Base-by-base conservation (phyloP, 768 basidiomycete species). In the Leccinum incarnatum region DNA sequence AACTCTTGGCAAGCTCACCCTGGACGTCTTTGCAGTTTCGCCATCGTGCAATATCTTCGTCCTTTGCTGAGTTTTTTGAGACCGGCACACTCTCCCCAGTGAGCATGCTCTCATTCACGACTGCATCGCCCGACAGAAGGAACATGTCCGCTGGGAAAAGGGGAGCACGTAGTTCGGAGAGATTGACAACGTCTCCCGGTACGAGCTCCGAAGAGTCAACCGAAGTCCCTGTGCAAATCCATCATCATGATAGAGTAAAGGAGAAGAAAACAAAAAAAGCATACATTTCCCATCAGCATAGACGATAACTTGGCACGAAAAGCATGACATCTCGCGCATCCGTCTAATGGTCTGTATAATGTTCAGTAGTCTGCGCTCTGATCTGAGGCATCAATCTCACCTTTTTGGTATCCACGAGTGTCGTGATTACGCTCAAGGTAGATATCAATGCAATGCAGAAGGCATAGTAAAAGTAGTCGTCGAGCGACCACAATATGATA, bases 21-120 rank as follows among this genome's bases (percentile, higher is more conserved):
- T 65, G 70, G 19, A 83, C 67, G 58, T 88, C 82, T 65, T 85
- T 84, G 59, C 79, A 78, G 40, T 87, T 83, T 64, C 74, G 82
- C 92, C 91, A 95, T 62, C 76, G 80, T 46, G 74, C 70, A 45
- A 98, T 79, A 54, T 87, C 88, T 27, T 87, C 87, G 63, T 93
- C 89, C 67, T 87, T 93, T 58, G 88, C 82, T 0, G 95, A 89
- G 19, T 83, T 74, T 71, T 99, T 99, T 71, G 91, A 91, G 53
- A 99, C 93, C 2, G 97, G 97, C 0, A 99, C 93, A 62, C 95
- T 97, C 75, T 99, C 97, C 12, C 97, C 97, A 0, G 97, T 98
- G 23, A 99, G 83, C 97, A 99, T 98, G 62, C 94, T 96, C 76
- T 99, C 97, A 71, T 98, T 98, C 53, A 98, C 89, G 58, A 99